A percentile compares a stretch with the other conserved stretches of the same genome.
These are phyloP conservation scores for Biscogniauxia marginata DNA, from an alignment of 2,329 filamentous ascomycete genomes.

Conservation along the genomic window DNA sequence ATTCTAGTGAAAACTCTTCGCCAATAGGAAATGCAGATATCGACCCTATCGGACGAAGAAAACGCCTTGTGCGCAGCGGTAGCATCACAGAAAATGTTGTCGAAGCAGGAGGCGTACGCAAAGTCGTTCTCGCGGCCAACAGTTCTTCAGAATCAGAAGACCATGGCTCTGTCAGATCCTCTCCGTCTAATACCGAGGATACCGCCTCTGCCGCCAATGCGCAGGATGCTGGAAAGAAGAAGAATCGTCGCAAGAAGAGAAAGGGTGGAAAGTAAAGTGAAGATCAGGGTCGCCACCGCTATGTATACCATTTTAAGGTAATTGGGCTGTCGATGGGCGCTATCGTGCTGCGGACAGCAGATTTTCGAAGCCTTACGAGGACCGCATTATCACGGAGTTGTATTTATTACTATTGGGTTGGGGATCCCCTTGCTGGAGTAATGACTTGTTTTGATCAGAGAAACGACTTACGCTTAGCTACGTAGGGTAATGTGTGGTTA, in stretches of 20 bases:
- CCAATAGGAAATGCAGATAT: constrained; percentile 19
- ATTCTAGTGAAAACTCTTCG: constrained; percentile 16
- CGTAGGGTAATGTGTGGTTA: not conserved
- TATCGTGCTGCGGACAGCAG: not conserved
- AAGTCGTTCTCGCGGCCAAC: constrained; percentile 70
- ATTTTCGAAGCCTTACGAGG: not conserved
- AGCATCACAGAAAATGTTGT: constrained; percentile 76
- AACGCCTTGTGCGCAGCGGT: constrained; percentile 61
- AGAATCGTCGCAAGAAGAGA: constrained; percentile 40
- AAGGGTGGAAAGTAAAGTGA: constrained; percentile 31
- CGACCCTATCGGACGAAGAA: constrained; percentile 18
- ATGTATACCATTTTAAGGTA: not conserved
- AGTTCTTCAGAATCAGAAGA: constrained; percentile 42
- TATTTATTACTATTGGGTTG: not conserved
- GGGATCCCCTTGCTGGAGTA: not conserved
- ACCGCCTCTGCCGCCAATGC: constrained; percentile 7
- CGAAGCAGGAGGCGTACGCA: constrained; percentile 68
- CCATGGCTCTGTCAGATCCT: constrained; percentile 2
- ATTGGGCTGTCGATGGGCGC: not conserved
- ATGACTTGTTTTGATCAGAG: not conserved
- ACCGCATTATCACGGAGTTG: not conserved
- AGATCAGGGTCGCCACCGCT: not conserved
- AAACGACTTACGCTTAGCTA: not conserved
- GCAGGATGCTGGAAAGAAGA: constrained; percentile 21
- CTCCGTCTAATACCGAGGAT: constrained; percentile 10